A percentile compares a stretch with the other conserved stretches of the same genome.
Evolutionary conservation across 441 rosid species (phyloP).

Genomic region (Croton laevigatus): DNA sequence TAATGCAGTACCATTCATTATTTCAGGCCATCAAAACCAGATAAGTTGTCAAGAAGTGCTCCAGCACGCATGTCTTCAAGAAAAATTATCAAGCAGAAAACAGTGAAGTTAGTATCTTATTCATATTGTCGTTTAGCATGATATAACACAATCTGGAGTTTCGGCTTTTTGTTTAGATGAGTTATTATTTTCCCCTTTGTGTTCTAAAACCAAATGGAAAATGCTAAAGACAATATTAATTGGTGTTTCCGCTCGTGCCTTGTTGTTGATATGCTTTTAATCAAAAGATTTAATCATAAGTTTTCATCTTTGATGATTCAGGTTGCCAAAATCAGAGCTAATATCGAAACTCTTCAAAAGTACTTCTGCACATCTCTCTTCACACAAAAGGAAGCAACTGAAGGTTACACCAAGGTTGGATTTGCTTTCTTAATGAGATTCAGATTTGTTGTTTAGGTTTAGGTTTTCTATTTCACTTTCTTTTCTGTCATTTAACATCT

Average conservation of each 20-base stretch:
- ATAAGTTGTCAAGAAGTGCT: constrained; percentile 44
- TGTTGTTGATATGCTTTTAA: neutral
- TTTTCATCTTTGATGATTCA: constrained; percentile 21
- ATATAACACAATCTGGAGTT: neutral
- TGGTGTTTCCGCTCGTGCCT: constrained; percentile 3
- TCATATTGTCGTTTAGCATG: constrained; percentile 12
- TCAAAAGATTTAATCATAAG: constrained; percentile 17
- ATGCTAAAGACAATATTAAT: neutral
- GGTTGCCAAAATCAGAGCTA: constrained; percentile 36
- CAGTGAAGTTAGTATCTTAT: constrained; percentile 46
- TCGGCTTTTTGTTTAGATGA: constrained; percentile 14
- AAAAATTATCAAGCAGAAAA: constrained; percentile 39
- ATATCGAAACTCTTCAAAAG: constrained; percentile 35
- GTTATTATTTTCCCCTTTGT: constrained; percentile 6
- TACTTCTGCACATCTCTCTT: constrained; percentile 38
- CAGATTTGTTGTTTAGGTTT: constrained; percentile 1
- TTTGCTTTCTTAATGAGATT: neutral
- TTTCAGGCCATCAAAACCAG: constrained; percentile 51
- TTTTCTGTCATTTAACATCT: neutral
- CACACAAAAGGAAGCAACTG: constrained; percentile 37
- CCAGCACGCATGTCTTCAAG: constrained; percentile 45
- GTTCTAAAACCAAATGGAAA: neutral
- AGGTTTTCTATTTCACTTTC: neutral
- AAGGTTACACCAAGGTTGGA: constrained; percentile 31
- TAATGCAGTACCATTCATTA: neutral